phyloP scores from a whole-genome alignment of 768 basidiomycete genomes.

The Phanerochaete carnosa region DNA sequence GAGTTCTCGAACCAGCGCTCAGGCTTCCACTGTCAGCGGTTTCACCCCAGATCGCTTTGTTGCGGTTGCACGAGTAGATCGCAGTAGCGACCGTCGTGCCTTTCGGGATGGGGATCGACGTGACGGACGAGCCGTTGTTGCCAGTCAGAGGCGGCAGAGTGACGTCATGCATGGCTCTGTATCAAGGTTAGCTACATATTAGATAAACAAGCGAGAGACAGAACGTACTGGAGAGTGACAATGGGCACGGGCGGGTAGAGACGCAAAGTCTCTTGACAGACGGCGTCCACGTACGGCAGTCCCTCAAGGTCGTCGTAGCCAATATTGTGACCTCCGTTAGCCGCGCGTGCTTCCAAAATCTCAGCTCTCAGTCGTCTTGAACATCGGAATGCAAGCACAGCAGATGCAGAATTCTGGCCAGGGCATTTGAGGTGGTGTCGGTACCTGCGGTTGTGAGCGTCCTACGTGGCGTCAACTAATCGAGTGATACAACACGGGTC shows the following conservation, averaged over 20 bases:
- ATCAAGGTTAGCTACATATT: neutral
- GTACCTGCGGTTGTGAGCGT: conserved; percentile 8
- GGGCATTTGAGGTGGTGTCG: conserved; percentile 11
- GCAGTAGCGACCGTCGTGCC: conserved; percentile 42
- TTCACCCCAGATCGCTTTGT: conserved; percentile 52
- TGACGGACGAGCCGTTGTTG: conserved; percentile 32
- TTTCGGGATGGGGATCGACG: conserved; percentile 39
- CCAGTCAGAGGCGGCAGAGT: conserved; percentile 50
- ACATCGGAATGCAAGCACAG: conserved; percentile 1
- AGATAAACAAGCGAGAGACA: neutral
- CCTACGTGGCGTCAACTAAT: neutral
- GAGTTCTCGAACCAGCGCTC: conserved; percentile 52
- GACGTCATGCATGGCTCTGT: conserved; percentile 45
- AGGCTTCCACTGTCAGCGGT: conserved; percentile 55
- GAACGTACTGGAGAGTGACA: conserved; percentile 5
- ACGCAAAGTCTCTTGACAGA: conserved; percentile 57
- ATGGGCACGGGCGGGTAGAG: conserved; percentile 14
- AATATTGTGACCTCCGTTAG: neutral
- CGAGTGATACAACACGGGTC: neutral
- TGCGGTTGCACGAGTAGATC: conserved; percentile 43
- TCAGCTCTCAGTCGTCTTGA: conserved; percentile 8
- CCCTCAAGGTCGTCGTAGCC: conserved; percentile 15
- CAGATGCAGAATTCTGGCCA: conserved; percentile 7
- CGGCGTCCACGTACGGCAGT: conserved; percentile 62
- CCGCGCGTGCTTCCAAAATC: neutral